Conservation (phyloP, 306 rosid species). For the Neltuma alba region DNA sequence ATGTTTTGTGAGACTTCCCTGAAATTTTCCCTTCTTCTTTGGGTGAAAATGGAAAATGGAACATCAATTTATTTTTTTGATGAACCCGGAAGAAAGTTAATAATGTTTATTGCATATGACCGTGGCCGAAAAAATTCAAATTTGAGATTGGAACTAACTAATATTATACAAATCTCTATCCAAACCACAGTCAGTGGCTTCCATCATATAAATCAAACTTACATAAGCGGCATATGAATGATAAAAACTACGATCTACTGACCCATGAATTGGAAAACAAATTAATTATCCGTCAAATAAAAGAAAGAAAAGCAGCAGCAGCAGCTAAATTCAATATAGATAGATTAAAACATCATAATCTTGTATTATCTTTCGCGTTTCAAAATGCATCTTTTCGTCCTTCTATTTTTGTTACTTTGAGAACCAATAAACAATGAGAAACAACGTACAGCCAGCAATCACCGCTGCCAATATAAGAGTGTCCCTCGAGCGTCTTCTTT, state of each 20-base stretch:
- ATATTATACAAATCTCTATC: not conserved
- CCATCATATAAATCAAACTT: not conserved
- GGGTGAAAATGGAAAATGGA: too few species aligned
- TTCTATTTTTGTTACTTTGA: conserved; percentile 59
- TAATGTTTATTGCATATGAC: not conserved
- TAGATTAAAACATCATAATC: conserved; percentile 28
- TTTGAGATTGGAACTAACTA: not conserved
- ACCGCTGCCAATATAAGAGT: conserved; percentile 87
- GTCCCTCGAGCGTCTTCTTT: conserved; percentile 88
- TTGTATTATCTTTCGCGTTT: conserved; percentile 39
- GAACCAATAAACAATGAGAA: conserved; percentile 95
- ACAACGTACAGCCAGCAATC: conserved; percentile 95
- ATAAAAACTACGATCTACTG: not conserved
- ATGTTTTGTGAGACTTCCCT: too few species aligned
- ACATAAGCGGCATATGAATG: not conserved
- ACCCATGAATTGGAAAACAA: conserved; percentile 26
- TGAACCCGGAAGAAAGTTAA: too few species aligned
- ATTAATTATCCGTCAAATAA: not conserved
- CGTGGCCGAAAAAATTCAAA: not conserved
- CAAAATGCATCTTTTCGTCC: conserved; percentile 12
- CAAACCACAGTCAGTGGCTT: not conserved
- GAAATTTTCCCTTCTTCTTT: too few species aligned
- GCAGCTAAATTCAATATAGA: conserved; percentile 24
- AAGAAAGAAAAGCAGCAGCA: not conserved
- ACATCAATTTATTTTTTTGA: too few species aligned